These are phyloP conservation scores for Clarireedia hainanense DNA, from an alignment of 2,329 filamentous ascomycete genomes.

Conservation along the genomic window DNA sequence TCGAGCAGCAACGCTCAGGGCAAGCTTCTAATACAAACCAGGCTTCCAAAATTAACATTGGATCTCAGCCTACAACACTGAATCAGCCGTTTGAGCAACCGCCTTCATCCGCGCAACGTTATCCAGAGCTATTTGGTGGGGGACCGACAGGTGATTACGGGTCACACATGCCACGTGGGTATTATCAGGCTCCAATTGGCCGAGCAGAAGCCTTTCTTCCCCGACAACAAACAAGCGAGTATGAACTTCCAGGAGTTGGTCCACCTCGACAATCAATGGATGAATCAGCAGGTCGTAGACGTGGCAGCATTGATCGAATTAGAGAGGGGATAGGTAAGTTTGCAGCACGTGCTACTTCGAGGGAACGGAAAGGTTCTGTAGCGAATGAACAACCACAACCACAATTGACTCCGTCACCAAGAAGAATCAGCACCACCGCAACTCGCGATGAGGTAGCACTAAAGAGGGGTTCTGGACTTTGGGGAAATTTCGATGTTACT, in stretches of 20 bases:
- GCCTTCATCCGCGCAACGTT: constrained; percentile 44
- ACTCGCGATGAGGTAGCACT: constrained; percentile 27
- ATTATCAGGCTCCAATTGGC: constrained; percentile 23
- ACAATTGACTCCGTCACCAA: not conserved
- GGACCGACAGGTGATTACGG: constrained; percentile 21
- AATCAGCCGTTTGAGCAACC: constrained; percentile 34
- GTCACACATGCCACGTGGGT: constrained; percentile 21
- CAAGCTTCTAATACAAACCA: constrained; percentile 2
- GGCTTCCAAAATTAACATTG: not conserved
- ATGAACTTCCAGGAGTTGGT: constrained; percentile 31
- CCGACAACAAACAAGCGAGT: constrained; percentile 34
- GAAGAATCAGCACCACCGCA: not conserved
- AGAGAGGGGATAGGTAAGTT: constrained; percentile 43
- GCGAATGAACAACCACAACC: constrained; percentile 2
- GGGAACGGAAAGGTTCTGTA: constrained; percentile 20
- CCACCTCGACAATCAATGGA: constrained; percentile 15
- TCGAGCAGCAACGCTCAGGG: not conserved
- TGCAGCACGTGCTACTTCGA: constrained; percentile 19
- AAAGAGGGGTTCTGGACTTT: constrained; percentile 35
- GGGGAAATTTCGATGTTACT: constrained; percentile 2
- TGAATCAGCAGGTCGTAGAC: constrained; percentile 7
- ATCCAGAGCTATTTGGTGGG: constrained; percentile 39
- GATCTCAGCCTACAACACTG: constrained; percentile 1
- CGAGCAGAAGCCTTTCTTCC: constrained; percentile 32
- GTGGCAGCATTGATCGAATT: constrained; percentile 38